phyloP scores from a whole-genome alignment of 352 stramenopile species.

The Globisporangium alternatum region DNA sequence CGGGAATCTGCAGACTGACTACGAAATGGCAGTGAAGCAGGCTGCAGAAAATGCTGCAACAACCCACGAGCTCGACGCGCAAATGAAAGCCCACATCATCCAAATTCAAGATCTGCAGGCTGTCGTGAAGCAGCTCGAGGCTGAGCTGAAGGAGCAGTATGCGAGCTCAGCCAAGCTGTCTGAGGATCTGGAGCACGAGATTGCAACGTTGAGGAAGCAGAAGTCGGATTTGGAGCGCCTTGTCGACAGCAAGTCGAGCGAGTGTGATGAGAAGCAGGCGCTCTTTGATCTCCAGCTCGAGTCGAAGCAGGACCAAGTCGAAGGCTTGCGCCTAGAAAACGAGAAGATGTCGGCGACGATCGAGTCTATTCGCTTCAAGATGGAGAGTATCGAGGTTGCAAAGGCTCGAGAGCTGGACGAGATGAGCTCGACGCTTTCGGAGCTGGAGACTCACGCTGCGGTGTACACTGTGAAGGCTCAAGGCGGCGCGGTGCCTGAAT shows the following conservation, averaged over 20 bases:
- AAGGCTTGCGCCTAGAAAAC: slow-evolving; percentile 43
- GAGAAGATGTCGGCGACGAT: slow-evolving; percentile 33
- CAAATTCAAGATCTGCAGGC: slow-evolving; percentile 50
- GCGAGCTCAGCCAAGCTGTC: slow-evolving; percentile 36
- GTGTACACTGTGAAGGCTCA: neutral
- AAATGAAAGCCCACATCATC: slow-evolving; percentile 35
- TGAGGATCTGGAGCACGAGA: slow-evolving; percentile 46
- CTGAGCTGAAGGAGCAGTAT: slow-evolving; percentile 51
- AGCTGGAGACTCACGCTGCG: slow-evolving; percentile 29
- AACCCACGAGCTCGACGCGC: slow-evolving; percentile 33
- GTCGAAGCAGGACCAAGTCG: slow-evolving; percentile 40
- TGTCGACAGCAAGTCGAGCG: slow-evolving; percentile 31
- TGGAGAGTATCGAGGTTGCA: slow-evolving; percentile 33
- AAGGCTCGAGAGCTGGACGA: slow-evolving; percentile 42
- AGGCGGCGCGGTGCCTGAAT: neutral
- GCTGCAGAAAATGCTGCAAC: slow-evolving; percentile 29
- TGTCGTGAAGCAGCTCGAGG: slow-evolving; percentile 33
- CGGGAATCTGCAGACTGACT: slow-evolving; percentile 43
- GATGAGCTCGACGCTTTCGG: slow-evolving; percentile 29
- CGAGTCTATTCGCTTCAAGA: slow-evolving; percentile 37
- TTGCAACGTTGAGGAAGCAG: slow-evolving; percentile 35
- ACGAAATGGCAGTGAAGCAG: slow-evolving; percentile 40
- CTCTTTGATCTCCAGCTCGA: slow-evolving; percentile 38
- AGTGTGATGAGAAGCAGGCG: slow-evolving; percentile 39
- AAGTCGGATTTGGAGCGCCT: slow-evolving; percentile 37